Evolutionary conservation across 2,329 filamentous ascomycete species (phyloP).

Genomic region (Exophiala sp.): DNA sequence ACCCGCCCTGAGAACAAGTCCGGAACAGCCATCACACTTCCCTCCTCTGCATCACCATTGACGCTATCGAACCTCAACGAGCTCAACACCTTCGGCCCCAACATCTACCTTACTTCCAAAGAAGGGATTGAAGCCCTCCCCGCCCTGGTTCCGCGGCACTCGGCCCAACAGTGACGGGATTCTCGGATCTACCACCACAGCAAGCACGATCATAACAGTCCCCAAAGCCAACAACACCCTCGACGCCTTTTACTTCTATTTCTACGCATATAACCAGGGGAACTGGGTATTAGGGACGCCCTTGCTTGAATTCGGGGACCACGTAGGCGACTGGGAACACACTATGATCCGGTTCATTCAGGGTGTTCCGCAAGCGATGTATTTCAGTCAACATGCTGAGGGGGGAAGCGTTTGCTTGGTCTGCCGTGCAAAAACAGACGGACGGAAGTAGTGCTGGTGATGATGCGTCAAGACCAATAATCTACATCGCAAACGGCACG

Average conservation of each 20-base stretch:
- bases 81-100: slow-evolving; percentile 42
- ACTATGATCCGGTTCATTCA: slow-evolving; percentile 53
- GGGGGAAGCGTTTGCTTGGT: slow-evolving; percentile 59
- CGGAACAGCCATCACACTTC: slow-evolving; percentile 35
- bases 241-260: slow-evolving; percentile 60
- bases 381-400: slow-evolving; percentile 59
- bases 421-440: slow-evolving; percentile 43
- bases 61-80: slow-evolving; percentile 45
- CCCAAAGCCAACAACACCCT: slow-evolving; percentile 50
- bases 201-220: slow-evolving; percentile 52
- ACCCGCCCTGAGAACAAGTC: slow-evolving; percentile 42
- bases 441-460: too few species aligned
- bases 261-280: slow-evolving; percentile 45
- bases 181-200: slow-evolving; percentile 44
- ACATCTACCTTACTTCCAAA: slow-evolving; percentile 47
- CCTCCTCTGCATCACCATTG: slow-evolving; percentile 33
- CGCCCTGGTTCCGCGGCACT: slow-evolving; percentile 48
- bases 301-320: slow-evolving; percentile 49
- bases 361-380: slow-evolving; percentile 51
- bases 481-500: slow-evolving; percentile 55
- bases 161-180: slow-evolving; percentile 48
- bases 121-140: slow-evolving; percentile 45
- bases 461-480: slow-evolving; percentile 48
- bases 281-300: slow-evolving; percentile 38
- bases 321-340: slow-evolving; percentile 57